Conservation (phyloP, 2,329 filamentous ascomycete genomes). For the Alternaria sp. region DNA sequence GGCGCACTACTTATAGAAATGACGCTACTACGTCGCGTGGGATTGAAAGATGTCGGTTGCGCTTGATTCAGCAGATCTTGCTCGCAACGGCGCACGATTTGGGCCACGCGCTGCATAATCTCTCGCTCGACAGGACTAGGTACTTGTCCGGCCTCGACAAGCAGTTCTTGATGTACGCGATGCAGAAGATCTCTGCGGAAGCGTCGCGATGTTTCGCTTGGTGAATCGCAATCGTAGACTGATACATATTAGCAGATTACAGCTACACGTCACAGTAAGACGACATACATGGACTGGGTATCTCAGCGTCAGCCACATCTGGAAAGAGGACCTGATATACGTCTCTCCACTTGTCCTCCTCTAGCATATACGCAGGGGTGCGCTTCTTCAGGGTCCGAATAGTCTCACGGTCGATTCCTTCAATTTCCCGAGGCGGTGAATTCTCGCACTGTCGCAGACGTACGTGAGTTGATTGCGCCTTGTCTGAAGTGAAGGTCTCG, state of each 20-base stretch:
- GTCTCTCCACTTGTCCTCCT: conserved; percentile 52
- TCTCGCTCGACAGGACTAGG: conserved; percentile 34
- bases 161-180: conserved; percentile 44
- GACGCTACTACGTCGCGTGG: conserved; percentile 4
- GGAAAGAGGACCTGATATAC: conserved; percentile 52
- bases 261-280: too few species aligned
- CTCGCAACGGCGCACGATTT: conserved; percentile 41
- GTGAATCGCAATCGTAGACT: conserved; percentile 49
- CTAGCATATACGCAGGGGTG: conserved; percentile 39
- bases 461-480: conserved; percentile 45
- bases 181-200: conserved; percentile 49
- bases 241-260: not conserved
- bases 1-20: conserved; percentile 12
- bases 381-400: conserved; percentile 48
- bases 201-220: conserved; percentile 34
- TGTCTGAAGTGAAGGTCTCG: conserved; percentile 44
- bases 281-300: conserved; percentile 49
- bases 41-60: not conserved
- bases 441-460: conserved; percentile 36
- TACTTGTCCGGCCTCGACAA: conserved; percentile 30
- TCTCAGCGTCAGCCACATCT: conserved; percentile 31
- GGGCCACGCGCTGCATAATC: conserved; percentile 37
- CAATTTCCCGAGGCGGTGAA: conserved; percentile 35
- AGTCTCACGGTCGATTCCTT: conserved; percentile 52
- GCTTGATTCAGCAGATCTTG: conserved; percentile 29